Evolutionary conservation across 495 filamentous ascomycete genomes (phyloP).

Genomic region (Talaromyces liani): DNA sequence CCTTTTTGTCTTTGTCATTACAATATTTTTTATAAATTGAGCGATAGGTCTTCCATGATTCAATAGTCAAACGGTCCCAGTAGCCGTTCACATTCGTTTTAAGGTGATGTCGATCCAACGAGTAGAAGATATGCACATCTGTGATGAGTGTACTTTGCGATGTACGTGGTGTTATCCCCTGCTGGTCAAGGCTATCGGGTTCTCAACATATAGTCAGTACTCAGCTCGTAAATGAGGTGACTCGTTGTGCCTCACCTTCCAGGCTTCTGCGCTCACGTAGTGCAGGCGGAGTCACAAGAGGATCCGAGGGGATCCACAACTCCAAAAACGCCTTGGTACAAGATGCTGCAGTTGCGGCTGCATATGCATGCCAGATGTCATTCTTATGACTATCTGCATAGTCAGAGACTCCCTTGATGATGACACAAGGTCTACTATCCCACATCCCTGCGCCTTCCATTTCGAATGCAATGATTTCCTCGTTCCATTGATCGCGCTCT

Average conservation of each 20-base stretch:
- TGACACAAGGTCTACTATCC: slow-evolving; percentile 24
- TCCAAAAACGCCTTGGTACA: slow-evolving; percentile 19
- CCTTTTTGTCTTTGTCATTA: neutral
- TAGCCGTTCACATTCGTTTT: neutral
- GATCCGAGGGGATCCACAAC: slow-evolving; percentile 5
- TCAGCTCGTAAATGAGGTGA: neutral
- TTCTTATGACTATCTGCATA: slow-evolving; percentile 39
- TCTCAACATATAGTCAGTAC: neutral
- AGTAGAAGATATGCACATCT: neutral
- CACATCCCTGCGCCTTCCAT: slow-evolving; percentile 36
- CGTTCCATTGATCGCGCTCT: neutral
- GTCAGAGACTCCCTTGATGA: slow-evolving; percentile 35
- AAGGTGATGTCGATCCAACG: neutral
- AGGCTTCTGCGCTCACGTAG: neutral
- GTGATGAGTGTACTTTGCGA: neutral
- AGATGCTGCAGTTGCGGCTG: slow-evolving; percentile 27
- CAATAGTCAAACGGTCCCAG: neutral
- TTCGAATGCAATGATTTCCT: slow-evolving; percentile 30
- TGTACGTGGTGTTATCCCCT: neutral
- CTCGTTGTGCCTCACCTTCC: neutral
- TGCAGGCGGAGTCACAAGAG: neutral
- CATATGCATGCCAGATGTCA: slow-evolving; percentile 34
- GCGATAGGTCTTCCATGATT: neutral
- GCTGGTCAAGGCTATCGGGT: neutral
- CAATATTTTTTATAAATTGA: neutral